Evolutionary conservation across 495 filamentous ascomycete genomes (phyloP), one percentile per base, ranked within the genome.

Genomic region (Collariella sp.): DNA sequence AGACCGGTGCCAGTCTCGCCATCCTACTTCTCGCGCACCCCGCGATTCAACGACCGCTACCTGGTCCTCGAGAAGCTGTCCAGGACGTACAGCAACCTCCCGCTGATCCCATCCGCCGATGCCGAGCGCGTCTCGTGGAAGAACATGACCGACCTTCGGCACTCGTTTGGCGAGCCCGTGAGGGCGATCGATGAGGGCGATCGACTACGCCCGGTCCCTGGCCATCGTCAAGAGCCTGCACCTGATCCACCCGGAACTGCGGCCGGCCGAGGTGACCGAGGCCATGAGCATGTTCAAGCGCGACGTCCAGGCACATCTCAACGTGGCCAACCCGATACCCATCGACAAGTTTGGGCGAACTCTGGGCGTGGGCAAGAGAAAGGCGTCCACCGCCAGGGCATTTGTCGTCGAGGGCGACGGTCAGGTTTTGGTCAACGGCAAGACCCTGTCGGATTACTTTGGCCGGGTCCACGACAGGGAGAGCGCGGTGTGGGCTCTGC

Each of bases 401-500:
- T 90, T 78, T 64, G 68, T 99, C 16, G 88, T 97, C 9, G 91
- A 97, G 72, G 93, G 93, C 1, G 86, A 87, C 24, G 93, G 93
- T 1, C 84, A 96, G 67, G 84, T 95, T 11, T 63, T 90, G 56
- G 73, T 99, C 57, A 99, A 99, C 70, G 90, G 89, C 20, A 91
- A 88, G 73, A 80, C 75, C 12, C 70, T 99, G 44, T 76, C 79
- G 20, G 79, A 88, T 19, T 80, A 79, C 24, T 99, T 99, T 67
- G 84, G 83, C 26, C 79, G 93, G 23, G 70, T 97, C 40, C 91
- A 97, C 70, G 93, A 99, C 66, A 83, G 93, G 22, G 94, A 97
- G 72, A 96, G 89, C 62, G 93, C 87, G 0, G 72, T 95, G 9
- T 97, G 91, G 91, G 81, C 94, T 5, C 68, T 97, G 61, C 85